Evolutionary conservation across 768 basidiomycete species (phyloP).

Genomic region (Boletellus sp.): DNA sequence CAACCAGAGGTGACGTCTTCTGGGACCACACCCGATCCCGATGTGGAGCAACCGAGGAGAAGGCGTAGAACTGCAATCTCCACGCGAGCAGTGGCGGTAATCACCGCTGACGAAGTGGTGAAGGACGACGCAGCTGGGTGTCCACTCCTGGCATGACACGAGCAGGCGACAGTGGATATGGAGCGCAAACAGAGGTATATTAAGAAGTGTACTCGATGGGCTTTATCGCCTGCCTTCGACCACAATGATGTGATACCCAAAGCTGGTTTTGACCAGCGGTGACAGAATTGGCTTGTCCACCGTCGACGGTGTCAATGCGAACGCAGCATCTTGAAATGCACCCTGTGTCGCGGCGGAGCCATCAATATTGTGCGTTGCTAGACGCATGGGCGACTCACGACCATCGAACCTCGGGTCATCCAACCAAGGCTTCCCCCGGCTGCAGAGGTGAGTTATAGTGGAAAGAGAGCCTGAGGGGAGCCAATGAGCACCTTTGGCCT

Average conservation of each 20-base stretch:
- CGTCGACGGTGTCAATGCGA: slow-evolving; percentile 72
- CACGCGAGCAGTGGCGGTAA: slow-evolving; percentile 27
- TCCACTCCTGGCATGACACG: slow-evolving; percentile 18
- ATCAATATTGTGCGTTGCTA: slow-evolving; percentile 3
- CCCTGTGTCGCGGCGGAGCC: slow-evolving; percentile 34
- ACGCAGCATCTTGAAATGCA: slow-evolving; percentile 85
- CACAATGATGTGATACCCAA: slow-evolving; percentile 90
- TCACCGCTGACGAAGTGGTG: slow-evolving; percentile 30
- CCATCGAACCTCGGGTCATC: slow-evolving; percentile 87
- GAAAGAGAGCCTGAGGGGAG: neutral
- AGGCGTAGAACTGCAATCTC: slow-evolving; percentile 34
- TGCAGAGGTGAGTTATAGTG: slow-evolving; percentile 24
- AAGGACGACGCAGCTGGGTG: slow-evolving; percentile 33
- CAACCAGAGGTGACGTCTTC: slow-evolving; percentile 48
- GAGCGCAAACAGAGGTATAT: slow-evolving; percentile 16
- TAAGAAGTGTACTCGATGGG: slow-evolving; percentile 17
- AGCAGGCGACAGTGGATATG: neutral
- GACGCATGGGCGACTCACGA: slow-evolving; percentile 38
- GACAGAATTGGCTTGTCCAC: slow-evolving; percentile 75
- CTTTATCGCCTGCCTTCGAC: slow-evolving; percentile 72
- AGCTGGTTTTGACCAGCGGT: slow-evolving; percentile 74
- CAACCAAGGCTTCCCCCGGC: slow-evolving; percentile 85
- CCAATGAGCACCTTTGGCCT: slow-evolving; percentile 64
- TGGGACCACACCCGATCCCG: slow-evolving; percentile 60
- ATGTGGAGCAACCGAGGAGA: slow-evolving; percentile 53